A percentile compares a stretch with the other conserved stretches of the same genome.
phyloP scores from a whole-genome alignment of 768 basidiomycete genomes.

The Stropharia rugosoannulata region DNA sequence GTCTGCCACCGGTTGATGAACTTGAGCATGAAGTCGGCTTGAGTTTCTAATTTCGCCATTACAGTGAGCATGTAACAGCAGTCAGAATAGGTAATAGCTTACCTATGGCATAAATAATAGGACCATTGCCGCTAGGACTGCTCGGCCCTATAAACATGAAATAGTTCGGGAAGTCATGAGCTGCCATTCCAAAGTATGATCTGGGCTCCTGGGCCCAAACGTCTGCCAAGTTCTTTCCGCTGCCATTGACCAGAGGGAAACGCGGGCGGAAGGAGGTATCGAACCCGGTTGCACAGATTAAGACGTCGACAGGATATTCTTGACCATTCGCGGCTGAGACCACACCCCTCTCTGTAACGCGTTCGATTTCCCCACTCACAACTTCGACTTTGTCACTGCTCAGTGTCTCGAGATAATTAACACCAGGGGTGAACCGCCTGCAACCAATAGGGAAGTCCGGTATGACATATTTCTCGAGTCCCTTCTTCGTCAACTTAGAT shows the following conservation, averaged over 20 bases:
- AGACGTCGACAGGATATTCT: conserved; percentile 30
- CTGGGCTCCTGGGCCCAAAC: conserved; percentile 31
- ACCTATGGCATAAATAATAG: conserved; percentile 29
- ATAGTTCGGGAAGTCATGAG: conserved; percentile 32
- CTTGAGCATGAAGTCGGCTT: conserved; percentile 33
- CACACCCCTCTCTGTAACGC: conserved; percentile 30
- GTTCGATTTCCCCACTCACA: conserved; percentile 26
- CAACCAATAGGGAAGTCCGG: conserved; percentile 33
- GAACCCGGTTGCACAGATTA: conserved; percentile 38
- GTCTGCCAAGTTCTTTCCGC: conserved; percentile 25
- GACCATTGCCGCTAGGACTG: conserved; percentile 34
- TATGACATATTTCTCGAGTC: conserved; percentile 38
- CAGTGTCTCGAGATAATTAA: conserved; percentile 34
- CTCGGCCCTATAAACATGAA: conserved; percentile 31
- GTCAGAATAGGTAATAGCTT: neutral
- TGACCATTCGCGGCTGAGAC: conserved; percentile 23
- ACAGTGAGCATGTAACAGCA: neutral
- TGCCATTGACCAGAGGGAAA: conserved; percentile 28
- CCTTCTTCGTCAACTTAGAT: conserved; percentile 36
- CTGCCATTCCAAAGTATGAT: conserved; percentile 29
- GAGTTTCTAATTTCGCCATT: conserved; percentile 22
- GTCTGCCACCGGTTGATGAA: conserved; percentile 33
- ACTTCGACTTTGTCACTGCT: conserved; percentile 28
- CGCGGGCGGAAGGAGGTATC: conserved; percentile 30
- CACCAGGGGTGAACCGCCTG: conserved; percentile 32